These are phyloP conservation scores for Ceriops decandra DNA, from an alignment of 345 rosid species.

Conservation along the genomic window DNA sequence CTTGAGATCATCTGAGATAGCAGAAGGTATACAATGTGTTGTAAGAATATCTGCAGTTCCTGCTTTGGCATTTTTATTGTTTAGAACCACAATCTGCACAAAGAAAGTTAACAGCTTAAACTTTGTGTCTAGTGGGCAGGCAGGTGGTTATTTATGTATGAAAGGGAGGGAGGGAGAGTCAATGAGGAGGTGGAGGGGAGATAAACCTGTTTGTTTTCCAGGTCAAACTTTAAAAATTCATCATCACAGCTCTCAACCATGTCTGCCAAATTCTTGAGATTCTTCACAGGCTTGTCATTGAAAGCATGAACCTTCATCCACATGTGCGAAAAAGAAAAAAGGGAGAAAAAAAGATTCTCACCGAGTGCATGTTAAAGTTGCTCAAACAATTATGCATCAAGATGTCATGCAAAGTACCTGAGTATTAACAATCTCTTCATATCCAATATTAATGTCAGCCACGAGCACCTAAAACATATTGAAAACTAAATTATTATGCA, in stretches of 20 bases:
- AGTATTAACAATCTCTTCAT: slow-evolving; percentile 88
- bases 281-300: slow-evolving; percentile 79
- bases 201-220: slow-evolving; percentile 80
- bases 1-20: slow-evolving; percentile 85
- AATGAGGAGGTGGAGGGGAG: slow-evolving; percentile 10
- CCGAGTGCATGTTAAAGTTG: slow-evolving; percentile 6
- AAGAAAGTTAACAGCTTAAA: not conserved
- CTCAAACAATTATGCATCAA: slow-evolving; percentile 2
- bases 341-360: slow-evolving; percentile 7
- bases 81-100: slow-evolving; percentile 65
- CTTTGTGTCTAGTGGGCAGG: too few species aligned
- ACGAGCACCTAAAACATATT: slow-evolving; percentile 67
- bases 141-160: not conserved
- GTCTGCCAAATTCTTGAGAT: slow-evolving; percentile 69
- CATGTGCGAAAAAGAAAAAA: slow-evolving; percentile 5
- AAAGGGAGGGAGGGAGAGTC: not conserved
- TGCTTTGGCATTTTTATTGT: slow-evolving; percentile 66
- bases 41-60: slow-evolving; percentile 72
- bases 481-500: not conserved
- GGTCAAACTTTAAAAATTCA: slow-evolving; percentile 72
- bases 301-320: slow-evolving; percentile 62
- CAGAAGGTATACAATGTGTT: slow-evolving; percentile 82
- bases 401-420: slow-evolving; percentile 38
- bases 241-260: slow-evolving; percentile 85
- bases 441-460: slow-evolving; percentile 88